A percentile compares a stretch with the other conserved stretches of the same genome.
Conservation (phyloP, 2,329 filamentous ascomycete genomes). For the Phialemonium atrogriseum region DNA sequence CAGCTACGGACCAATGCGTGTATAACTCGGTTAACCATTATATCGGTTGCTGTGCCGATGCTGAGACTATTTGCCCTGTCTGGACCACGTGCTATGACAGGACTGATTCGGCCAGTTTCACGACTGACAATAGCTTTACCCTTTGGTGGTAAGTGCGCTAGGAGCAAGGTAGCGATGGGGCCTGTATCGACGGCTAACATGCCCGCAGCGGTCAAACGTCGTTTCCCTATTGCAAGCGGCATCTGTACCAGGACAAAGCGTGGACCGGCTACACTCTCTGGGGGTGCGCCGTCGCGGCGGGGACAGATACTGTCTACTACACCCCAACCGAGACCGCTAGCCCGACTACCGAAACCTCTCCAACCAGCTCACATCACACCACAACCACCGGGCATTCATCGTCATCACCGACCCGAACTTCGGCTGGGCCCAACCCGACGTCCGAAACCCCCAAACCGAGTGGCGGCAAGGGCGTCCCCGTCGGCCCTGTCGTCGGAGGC, state of each 20-base stretch:
- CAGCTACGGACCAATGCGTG: constrained; percentile 15
- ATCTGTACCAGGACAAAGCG: constrained; percentile 16
- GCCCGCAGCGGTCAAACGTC: constrained; percentile 11
- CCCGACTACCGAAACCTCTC: constrained; percentile 1
- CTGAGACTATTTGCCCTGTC: constrained; percentile 12
- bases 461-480: constrained; percentile 4
- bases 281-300: constrained; percentile 17
- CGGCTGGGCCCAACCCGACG: too few relatives aligned
- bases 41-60: constrained; percentile 23
- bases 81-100: constrained; percentile 20
- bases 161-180: not conserved
- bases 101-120: constrained; percentile 12
- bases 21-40: constrained; percentile 17
- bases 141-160: constrained; percentile 21
- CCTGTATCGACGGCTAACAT: not conserved
- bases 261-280: constrained; percentile 20
- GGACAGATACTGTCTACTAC: constrained; percentile 14
- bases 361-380: not conserved
- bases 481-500: constrained; percentile 23
- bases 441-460: not conserved
- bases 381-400: constrained; percentile 1
- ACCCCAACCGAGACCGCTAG: constrained; percentile 5
- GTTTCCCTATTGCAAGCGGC: constrained; percentile 20
- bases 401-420: not conserved
- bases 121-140: constrained; percentile 16